phyloP scores from a whole-genome alignment of 2,329 filamentous ascomycete genomes.

The Apiospora pterosperma region DNA sequence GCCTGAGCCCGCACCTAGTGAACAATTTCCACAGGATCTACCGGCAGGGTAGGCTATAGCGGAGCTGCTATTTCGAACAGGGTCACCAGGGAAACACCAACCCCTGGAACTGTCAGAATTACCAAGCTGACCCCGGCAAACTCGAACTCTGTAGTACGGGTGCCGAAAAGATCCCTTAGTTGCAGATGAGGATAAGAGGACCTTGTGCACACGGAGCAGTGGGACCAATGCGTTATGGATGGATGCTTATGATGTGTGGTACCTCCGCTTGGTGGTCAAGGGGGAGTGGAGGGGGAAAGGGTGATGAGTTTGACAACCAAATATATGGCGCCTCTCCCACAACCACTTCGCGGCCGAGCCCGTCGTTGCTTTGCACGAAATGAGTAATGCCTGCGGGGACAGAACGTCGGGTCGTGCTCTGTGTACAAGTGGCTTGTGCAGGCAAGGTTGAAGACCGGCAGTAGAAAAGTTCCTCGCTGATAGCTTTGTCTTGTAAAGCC shows the following conservation, averaged over 20 bases:
- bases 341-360: background rate
- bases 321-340: background rate
- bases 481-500: background rate
- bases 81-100: background rate
- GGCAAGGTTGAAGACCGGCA: background rate
- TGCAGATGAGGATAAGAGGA: background rate
- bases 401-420: background rate
- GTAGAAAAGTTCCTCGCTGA: background rate
- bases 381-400: background rate
- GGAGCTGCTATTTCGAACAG: background rate
- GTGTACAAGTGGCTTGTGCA: background rate
- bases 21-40: constrained; percentile 3
- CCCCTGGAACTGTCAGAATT: background rate
- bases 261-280: background rate
- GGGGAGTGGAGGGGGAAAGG: too few species aligned
- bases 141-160: background rate
- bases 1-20: background rate
- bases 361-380: background rate
- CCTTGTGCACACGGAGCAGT: background rate
- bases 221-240: background rate
- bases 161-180: background rate
- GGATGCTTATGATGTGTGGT: background rate
- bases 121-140: background rate
- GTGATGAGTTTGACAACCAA: background rate
- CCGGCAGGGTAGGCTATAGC: background rate